Evolutionary conservation across 75 land plant genomes (phyloP).

Genomic region (Selaginella tamariscina): DNA sequence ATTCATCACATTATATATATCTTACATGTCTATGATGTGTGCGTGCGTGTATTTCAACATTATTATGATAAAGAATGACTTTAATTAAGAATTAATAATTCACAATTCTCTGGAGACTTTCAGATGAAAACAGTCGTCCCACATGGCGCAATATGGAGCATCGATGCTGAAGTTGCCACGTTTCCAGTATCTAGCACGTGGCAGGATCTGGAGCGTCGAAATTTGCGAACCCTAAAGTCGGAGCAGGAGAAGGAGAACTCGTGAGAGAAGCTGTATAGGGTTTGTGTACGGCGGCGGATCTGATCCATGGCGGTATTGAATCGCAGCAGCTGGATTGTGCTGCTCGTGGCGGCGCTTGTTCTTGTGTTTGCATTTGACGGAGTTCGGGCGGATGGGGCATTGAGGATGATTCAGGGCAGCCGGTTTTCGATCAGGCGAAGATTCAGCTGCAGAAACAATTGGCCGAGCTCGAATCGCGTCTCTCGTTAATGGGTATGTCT

Average conservation of each 20-base stretch:
- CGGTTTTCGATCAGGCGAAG: not conserved
- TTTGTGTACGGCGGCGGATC: not conserved
- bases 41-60: too few relatives aligned
- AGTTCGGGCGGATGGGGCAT: not conserved
- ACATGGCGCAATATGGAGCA: not conserved
- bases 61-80: too few relatives aligned
- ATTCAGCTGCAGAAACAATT: not conserved
- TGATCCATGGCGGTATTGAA: not conserved
- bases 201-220: not conserved
- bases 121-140: not conserved
- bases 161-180: too few relatives aligned
- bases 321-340: not conserved
- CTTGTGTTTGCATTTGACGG: not conserved
- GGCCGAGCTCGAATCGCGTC: not conserved
- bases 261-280: not conserved
- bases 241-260: not conserved
- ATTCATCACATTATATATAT: too few relatives aligned
- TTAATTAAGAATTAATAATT: too few relatives aligned
- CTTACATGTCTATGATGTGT: too few relatives aligned
- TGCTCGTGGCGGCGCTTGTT: not conserved
- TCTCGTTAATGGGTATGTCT: not conserved
- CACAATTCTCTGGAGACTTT: not conserved
- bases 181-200: not conserved
- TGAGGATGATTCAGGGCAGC: not conserved
- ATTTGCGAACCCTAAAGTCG: not conserved